These are phyloP conservation scores for Aspergillus nidulans DNA, from an alignment of 495 filamentous ascomycete genomes.

Conservation along the genomic window DNA sequence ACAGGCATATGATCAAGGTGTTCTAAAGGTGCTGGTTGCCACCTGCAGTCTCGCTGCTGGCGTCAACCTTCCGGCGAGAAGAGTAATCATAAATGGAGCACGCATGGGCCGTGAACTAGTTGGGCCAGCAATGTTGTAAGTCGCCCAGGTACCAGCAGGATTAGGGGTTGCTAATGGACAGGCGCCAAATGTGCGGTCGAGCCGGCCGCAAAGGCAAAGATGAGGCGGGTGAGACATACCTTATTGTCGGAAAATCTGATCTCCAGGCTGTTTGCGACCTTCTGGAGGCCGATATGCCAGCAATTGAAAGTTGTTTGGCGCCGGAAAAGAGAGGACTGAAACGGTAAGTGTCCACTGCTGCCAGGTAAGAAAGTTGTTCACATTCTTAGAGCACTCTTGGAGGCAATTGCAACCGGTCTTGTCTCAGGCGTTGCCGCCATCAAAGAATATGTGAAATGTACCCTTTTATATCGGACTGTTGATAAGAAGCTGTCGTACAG, in stretches of 20 bases:
- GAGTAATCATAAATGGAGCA: constrained; percentile 75
- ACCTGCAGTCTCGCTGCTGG: constrained; percentile 84
- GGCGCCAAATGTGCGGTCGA: constrained; percentile 79
- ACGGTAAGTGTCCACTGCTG: constrained; percentile 36
- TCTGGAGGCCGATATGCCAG: constrained; percentile 69
- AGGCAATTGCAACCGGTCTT: constrained; percentile 67
- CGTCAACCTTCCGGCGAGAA: constrained; percentile 70
- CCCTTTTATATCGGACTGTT: constrained; percentile 60
- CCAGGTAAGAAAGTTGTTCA: constrained; percentile 9
- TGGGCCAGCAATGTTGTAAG: constrained; percentile 68
- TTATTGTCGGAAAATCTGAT: constrained; percentile 70
- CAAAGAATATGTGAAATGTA: constrained; percentile 66
- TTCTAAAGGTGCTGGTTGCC: constrained; percentile 69
- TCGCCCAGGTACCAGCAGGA: background rate
- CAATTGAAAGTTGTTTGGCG: constrained; percentile 63
- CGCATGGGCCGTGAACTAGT: constrained; percentile 75
- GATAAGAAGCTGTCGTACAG: constrained; percentile 52
- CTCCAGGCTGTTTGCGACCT: constrained; percentile 65
- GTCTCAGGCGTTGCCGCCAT: constrained; percentile 66
- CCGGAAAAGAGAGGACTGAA: constrained; percentile 67
- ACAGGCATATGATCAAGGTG: constrained; percentile 65
- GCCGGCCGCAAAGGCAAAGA: constrained; percentile 83
- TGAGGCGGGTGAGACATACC: constrained; percentile 72
- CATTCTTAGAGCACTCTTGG: constrained; percentile 58
- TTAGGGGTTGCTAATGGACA: constrained; percentile 9